Percentiles rank a stretch among this genome's conserved stretches.
Evolutionary conservation across 1,284 basidiomycete genomes (phyloP).

Genomic region (Bjerkandera adusta): DNA sequence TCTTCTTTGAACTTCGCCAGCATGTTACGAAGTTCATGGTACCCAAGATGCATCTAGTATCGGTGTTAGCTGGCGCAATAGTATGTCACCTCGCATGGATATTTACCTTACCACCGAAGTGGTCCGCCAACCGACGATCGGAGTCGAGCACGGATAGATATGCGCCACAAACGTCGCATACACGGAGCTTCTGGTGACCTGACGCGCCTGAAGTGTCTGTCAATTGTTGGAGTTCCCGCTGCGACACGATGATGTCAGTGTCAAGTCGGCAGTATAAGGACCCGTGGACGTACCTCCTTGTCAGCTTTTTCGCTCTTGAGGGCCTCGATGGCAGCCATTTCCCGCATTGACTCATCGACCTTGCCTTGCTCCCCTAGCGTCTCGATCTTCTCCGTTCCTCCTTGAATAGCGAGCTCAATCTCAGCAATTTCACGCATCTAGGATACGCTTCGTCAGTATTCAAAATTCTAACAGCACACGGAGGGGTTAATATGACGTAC

Average conservation of each 20-base stretch:
- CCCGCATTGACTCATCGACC: constrained; percentile 97
- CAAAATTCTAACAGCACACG: not conserved
- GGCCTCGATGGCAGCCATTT: constrained; percentile 97
- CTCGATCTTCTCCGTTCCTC: constrained; percentile 98
- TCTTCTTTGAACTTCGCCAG: constrained; percentile 86
- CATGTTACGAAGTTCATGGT: constrained; percentile 96
- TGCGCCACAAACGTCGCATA: constrained; percentile 99
- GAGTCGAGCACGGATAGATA: constrained; percentile 98
- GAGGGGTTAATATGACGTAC: constrained; percentile 39
- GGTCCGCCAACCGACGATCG: constrained; percentile 97
- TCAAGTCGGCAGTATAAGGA: not conserved
- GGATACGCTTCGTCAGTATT: not conserved
- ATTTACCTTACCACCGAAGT: constrained; percentile 97
- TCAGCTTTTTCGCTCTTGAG: constrained; percentile 95
- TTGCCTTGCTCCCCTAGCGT: constrained; percentile 94
- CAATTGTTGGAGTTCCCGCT: constrained; percentile 93
- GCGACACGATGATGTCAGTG: not conserved
- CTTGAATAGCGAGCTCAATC: constrained; percentile 97
- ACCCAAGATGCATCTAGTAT: constrained; percentile 94
- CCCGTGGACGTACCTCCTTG: constrained; percentile 72
- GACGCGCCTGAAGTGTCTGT: constrained; percentile 98
- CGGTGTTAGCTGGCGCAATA: constrained; percentile 4
- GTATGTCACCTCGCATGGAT: constrained; percentile 8
- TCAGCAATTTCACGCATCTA: constrained; percentile 99
- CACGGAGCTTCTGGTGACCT: constrained; percentile 97